phyloP scores from a whole-genome alignment of 768 basidiomycete species.

The Serendipita vermifera region DNA sequence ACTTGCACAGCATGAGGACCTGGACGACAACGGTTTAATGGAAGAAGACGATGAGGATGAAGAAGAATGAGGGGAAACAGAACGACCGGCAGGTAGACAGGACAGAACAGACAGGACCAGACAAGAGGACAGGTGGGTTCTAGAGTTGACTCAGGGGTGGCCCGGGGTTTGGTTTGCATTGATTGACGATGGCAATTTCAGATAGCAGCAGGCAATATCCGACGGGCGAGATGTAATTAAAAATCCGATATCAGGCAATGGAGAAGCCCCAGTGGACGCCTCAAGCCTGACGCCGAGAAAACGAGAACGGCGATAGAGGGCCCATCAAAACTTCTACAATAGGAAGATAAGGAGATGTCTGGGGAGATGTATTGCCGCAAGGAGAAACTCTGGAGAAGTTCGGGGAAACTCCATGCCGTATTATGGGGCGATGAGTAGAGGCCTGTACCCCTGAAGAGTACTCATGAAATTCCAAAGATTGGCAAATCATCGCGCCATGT shows the following conservation, averaged over 20 bases:
- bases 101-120: too few species aligned
- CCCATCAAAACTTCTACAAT: background rate
- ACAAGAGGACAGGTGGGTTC: too few species aligned
- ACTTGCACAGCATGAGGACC: background rate
- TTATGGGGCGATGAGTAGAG: background rate
- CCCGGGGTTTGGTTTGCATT: background rate
- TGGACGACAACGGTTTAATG: background rate
- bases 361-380: background rate
- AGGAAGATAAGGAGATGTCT: background rate
- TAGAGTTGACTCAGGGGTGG: too few species aligned
- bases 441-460: too few species aligned
- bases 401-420: background rate
- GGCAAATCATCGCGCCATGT: background rate
- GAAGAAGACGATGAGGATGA: slow-evolving; percentile 5
- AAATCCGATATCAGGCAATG: background rate
- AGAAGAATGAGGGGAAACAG: too few species aligned
- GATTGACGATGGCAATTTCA: too few species aligned
- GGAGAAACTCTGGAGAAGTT: background rate
- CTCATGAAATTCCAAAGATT: background rate
- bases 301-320: background rate
- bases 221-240: background rate
- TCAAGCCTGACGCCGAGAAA: background rate
- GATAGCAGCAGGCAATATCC: background rate
- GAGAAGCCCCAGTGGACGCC: background rate
- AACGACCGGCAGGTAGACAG: too few species aligned